Evolutionary conservation across 345 rosid genomes (phyloP).

Genomic region (Citrus reticulata): DNA sequence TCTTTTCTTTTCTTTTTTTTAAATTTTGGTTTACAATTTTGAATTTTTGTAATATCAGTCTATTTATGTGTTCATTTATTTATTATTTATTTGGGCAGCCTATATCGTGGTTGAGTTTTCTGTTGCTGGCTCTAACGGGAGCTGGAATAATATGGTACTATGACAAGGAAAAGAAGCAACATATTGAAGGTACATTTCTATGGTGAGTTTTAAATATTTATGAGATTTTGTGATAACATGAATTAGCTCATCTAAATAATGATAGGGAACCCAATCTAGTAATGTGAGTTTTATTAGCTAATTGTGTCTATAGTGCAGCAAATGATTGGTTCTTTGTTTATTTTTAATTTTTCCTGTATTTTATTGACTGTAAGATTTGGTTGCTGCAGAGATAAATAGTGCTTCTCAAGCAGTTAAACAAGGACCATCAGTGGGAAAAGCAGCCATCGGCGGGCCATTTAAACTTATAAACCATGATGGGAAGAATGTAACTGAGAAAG

Average conservation of each 20-base stretch:
- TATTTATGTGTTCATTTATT: not conserved
- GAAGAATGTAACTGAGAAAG: slow-evolving; percentile 70
- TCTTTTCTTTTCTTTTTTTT: not conserved
- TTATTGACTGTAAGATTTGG: not conserved
- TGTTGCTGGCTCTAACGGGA: slow-evolving; percentile 73
- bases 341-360: not conserved
- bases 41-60: not conserved
- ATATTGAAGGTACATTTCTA: slow-evolving; percentile 92
- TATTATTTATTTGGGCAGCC: slow-evolving; percentile 43
- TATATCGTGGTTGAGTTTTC: slow-evolving; percentile 90
- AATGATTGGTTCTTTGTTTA: not conserved
- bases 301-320: not conserved
- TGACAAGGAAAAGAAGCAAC: slow-evolving; percentile 74
- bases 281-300: not conserved
- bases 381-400: slow-evolving; percentile 59
- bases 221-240: not conserved
- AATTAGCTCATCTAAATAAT: not conserved
- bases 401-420: slow-evolving; percentile 76
- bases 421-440: slow-evolving; percentile 92
- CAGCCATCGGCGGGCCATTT: slow-evolving; percentile 96
- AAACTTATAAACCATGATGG: slow-evolving; percentile 83
- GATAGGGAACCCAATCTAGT: too few relatives aligned
- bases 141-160: slow-evolving; percentile 70
- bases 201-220: slow-evolving; percentile 57
- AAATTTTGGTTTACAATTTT: not conserved